Evolutionary conservation across 352 stramenopile species (phyloP), one percentile per base, ranked within the genome.

Genomic region (Pythium biforme): DNA sequence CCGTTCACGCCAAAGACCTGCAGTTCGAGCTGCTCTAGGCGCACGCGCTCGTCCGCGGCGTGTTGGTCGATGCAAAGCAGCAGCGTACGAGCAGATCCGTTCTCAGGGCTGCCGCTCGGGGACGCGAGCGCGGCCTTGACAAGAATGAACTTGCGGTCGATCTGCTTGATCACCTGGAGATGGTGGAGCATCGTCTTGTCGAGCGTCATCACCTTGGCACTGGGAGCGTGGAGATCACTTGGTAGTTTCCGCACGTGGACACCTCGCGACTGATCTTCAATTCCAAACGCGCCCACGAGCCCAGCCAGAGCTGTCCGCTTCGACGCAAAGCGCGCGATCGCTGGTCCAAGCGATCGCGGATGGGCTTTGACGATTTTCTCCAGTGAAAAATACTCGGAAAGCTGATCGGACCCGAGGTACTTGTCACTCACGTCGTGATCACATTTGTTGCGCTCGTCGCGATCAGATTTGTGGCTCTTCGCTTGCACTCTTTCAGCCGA

Each of bases 121-220:
- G 62, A 72, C 11, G 76, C 50, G 12, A 69, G 49, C 8, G 29
- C 65, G 23, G 72, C 73, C 62, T 72, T 73, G 43, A 86, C 86
- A 12, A 97, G 77, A 52, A 98, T 95, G 68, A 97, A 97, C 65
- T 97, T 97, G 9, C 76, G 73, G 64, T 97, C 90, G 26, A 98
- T 80, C 68, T 98, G 92, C 2, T 77, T 76, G 68, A 98, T 85
- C 1, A 97, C 86, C 45, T 86, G 49, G 23, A 94, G 49, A 11
- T 67, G 72, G 0, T 67, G 40, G n/a, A 97, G 73, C 19, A 89
- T 81, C 7, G 80, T 66, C 54, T 85, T 89, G 29, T 78, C 77
- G 19, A 97, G 71, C 51, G 88, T 88, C 55, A 90, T 65, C 22
- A 45, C 19, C 37, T 58, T 62, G 12, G 40, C 25, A 4, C 10